Percentiles rank a stretch among this genome's conserved stretches.
Conservation (phyloP, 2,329 filamentous ascomycete species). For the Colletotrichum lentis region DNA sequence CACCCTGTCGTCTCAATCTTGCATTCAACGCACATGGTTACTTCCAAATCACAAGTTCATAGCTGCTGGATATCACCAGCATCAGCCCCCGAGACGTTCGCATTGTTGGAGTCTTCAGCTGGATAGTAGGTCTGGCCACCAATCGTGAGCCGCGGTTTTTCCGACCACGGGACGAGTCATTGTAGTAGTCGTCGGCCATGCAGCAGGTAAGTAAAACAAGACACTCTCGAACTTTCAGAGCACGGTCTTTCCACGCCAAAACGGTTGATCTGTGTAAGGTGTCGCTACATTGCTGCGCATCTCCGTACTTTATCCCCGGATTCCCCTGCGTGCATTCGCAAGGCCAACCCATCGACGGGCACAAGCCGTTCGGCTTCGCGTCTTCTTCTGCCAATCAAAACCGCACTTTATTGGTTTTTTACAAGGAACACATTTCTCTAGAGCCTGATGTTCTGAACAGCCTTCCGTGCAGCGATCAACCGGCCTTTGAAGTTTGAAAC, state of each 20-base stretch:
- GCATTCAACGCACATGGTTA: conserved; percentile 4
- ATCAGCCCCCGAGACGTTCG: background rate
- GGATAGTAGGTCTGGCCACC: conserved; percentile 7
- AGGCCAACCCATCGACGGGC: conserved; percentile 18
- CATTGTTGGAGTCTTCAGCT: conserved; percentile 9
- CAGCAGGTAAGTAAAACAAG: conserved; percentile 4
- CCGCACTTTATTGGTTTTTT: background rate
- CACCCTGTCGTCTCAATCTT: background rate
- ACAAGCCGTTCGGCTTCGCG: conserved; percentile 6
- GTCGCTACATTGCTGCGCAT: conserved; percentile 2
- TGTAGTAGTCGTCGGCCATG: background rate
- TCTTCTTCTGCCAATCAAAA: conserved; percentile 11
- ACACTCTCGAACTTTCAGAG: conserved; percentile 25
- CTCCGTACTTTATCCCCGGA: conserved; percentile 14
- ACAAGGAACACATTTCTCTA: conserved; percentile 14
- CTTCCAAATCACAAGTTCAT: background rate
- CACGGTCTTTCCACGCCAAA: conserved; percentile 11
- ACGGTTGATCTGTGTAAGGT: conserved; percentile 19
- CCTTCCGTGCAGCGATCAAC: conserved; percentile 28
- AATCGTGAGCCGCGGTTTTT: conserved; percentile 10
- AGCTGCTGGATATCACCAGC: background rate
- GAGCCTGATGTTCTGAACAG: conserved; percentile 25
- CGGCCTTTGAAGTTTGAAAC: conserved; percentile 30
- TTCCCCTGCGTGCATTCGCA: conserved; percentile 24
- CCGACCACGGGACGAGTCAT: conserved; percentile 26